Evolutionary conservation across 2,329 filamentous ascomycete species (phyloP), one percentile per base, ranked within the genome.

Genomic region (Ceratocystis papillata): DNA sequence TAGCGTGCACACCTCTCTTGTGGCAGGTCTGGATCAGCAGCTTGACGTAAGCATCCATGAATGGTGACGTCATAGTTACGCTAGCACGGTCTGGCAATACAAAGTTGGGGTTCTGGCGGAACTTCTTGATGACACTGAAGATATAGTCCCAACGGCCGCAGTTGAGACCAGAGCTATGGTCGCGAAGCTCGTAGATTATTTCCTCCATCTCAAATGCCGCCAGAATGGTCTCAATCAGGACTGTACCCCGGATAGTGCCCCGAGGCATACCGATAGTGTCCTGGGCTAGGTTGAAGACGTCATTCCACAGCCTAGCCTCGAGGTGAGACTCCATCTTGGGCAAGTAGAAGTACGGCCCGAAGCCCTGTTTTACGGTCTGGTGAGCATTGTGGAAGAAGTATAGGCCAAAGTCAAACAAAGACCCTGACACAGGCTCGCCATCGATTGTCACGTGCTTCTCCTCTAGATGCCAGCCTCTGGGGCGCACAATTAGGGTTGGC

Each of bases 121-220:
- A 96, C 78, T 96, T 96, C 84, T 99, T 99, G 82, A 99, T 97
- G 74, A 93, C 90, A 76, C 88, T 94, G 83, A 99, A 99, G 79
- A 99, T 97, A 82, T 99, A 99, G 76, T 99, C 94, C 94, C 94
- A 99, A 71, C 94, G 88, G 70, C 94, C 94, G 78, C 94, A 97
- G 85, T 99, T 99, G 73, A 99, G 85, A 61, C 94, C 94, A 5
- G 93, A 88, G 76, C 87, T 93, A 81, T 99, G 94, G 75, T 97
- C 93, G 68, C 94, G 88, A 71, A 99, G 87, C 80, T 97, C 94
- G 77, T 96, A 99, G 79, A 99, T 97, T 78, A 99, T 97, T 85
- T 99, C 94, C 73, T 99, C 94, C 94, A 99, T 99, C 82, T 99
- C 94, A 73, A 99, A 99, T 17, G 93, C 94, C 53, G 94, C 94